phyloP scores from a whole-genome alignment of 805 yeast genomes.

The Wickerhamiella shivajii region DNA sequence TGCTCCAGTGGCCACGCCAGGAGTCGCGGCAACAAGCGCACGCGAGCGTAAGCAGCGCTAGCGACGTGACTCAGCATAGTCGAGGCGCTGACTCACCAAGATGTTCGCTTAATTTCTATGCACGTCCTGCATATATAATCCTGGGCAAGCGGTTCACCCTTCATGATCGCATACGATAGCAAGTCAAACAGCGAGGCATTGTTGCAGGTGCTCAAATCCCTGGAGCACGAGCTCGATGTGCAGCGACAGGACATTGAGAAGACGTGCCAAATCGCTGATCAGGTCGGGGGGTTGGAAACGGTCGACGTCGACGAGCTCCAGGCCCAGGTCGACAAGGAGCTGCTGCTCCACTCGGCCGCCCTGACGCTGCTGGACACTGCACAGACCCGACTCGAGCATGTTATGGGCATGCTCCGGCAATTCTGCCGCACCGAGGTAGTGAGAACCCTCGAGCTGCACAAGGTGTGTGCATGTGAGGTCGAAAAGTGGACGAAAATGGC shows the following conservation, averaged over 20 bases:
- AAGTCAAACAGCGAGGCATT: too few species aligned
- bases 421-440: constrained; percentile 2
- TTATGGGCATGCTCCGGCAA: constrained; percentile 7
- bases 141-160: too few species aligned
- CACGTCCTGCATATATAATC: too few species aligned
- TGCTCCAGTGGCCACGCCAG: too few species aligned
- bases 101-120: too few species aligned
- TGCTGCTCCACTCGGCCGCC: constrained; percentile 8
- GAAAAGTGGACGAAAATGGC: constrained; percentile 7
- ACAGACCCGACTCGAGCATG: constrained; percentile 1
- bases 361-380: constrained; percentile 3
- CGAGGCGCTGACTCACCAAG: too few species aligned
- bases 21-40: too few species aligned
- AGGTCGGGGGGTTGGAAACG: constrained; percentile 14
- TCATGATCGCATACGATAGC: too few species aligned
- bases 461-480: constrained; percentile 1
- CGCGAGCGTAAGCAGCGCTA: too few species aligned
- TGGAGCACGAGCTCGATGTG: constrained; percentile 12
- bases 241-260: constrained; percentile 16
- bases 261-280: constrained; percentile 13
- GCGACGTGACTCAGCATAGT: too few species aligned
- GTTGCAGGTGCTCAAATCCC: constrained; percentile 15
- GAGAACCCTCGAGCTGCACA: constrained; percentile 9
- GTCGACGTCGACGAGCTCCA: constrained; percentile 9
- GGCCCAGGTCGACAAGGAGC: constrained; percentile 7